Evolutionary conservation across 176 grass and related monocot genomes (phyloP), one percentile per base, ranked within the genome.

Genomic region (Pontederia crassipes): DNA sequence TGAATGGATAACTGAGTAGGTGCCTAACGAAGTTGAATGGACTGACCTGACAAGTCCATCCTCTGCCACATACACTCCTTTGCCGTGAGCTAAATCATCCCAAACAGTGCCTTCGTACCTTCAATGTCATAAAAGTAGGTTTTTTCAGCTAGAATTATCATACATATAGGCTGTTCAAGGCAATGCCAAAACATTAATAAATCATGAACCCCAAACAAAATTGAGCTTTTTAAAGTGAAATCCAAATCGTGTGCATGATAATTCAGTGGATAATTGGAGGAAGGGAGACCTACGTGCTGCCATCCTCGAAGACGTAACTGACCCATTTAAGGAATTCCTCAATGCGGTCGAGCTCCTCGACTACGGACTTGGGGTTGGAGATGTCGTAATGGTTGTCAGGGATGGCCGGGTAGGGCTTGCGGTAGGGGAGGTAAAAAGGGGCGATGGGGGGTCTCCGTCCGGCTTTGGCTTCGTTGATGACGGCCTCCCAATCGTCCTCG

Each of bases 101-200:
- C 74, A 77, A 28, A 77, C 65, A 62, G 74, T 77, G 28, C 74
- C 74, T 77, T 77, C 74, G 17, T 77, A 77, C 11, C 74, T 77
- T 57, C 4, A 62, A 20, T 40, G 32, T 40, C 32, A 40, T 8
- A 51, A 52, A 12, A 62, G 46, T 47, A 17, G 8, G 16, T 55
- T 54, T 18, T 17, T 55, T 48, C 32, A 4, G 17, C 52, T 49
- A 61, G 12, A 45, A 45, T 29, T 10, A 14, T 20, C 17, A 17
- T 11, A 18, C 27, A 2, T 54, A 48, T 45, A 11, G 35, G 32
- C 32, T 40, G 32, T 40, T 40, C 32, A 40, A 40, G 6, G 32
- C 2, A 40, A 40, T 40, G 32, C 32, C 32, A 40, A 24, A 24
- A 24, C 32, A 40, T 40, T 40, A 40, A 40, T 40, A 40, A 40